phyloP scores from a whole-genome alignment of 306 rosid species.

The Hippophae rhamnoides region DNA sequence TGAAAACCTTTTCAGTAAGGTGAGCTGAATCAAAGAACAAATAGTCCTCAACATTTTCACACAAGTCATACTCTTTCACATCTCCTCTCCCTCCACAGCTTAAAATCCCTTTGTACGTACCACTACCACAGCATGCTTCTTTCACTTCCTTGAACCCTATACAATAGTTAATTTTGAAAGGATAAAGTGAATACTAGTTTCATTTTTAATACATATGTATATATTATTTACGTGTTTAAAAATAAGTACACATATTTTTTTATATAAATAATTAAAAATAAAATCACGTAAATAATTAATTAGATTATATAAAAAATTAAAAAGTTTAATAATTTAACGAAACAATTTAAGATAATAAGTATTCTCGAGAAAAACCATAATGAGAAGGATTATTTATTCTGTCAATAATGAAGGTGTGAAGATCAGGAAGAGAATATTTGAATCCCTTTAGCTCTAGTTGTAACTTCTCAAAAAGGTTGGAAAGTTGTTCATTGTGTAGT shows the following conservation, averaged over 20 bases:
- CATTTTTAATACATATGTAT: no score
- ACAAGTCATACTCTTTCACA: constrained; percentile 23
- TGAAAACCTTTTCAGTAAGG: constrained; percentile 26
- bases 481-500: constrained; percentile 13
- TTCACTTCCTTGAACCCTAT: constrained; percentile 42
- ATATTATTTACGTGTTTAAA: no score
- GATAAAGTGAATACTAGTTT: no score
- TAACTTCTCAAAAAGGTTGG: not conserved
- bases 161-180: not conserved
- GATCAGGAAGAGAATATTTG: constrained; percentile 12
- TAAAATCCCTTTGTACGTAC: constrained; percentile 35
- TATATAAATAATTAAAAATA: no score
- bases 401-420: not conserved
- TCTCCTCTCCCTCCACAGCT: constrained; percentile 62
- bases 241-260: no score
- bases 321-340: not conserved
- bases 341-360: not conserved
- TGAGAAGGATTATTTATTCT: constrained; percentile 16
- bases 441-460: constrained; percentile 15
- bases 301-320: not conserved
- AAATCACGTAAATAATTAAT: not conserved
- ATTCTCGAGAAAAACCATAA: constrained; percentile 5
- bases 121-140: constrained; percentile 57
- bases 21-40: constrained; percentile 44
- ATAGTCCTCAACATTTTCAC: constrained; percentile 24